These are phyloP conservation scores for Aspergillus olivimuriae DNA, from an alignment of 495 filamentous ascomycete genomes.

Conservation along the genomic window DNA sequence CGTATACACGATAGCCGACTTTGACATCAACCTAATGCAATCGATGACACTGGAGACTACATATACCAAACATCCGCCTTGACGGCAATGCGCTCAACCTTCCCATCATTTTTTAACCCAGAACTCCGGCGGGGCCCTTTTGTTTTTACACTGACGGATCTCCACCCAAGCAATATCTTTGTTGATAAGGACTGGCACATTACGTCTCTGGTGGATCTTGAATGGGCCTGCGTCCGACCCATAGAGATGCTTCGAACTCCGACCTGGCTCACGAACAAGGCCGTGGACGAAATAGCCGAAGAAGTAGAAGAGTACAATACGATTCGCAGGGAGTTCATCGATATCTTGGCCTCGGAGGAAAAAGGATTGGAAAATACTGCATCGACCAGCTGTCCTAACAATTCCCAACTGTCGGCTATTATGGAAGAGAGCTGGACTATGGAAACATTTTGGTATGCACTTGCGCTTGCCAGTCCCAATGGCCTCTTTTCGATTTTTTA, in stretches of 20 bases:
- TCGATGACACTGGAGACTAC: slow-evolving; percentile 21
- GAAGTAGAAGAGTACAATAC: slow-evolving; percentile 10
- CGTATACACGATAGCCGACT: slow-evolving; percentile 24
- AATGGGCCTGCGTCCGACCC: slow-evolving; percentile 32
- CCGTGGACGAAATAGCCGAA: slow-evolving; percentile 21
- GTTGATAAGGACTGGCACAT: slow-evolving; percentile 24
- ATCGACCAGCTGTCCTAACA: no score
- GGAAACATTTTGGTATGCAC: slow-evolving; percentile 8
- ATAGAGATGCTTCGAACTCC: slow-evolving; percentile 28
- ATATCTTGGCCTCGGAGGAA: slow-evolving; percentile 11
- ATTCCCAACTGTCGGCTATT: no score
- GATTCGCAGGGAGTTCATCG: slow-evolving; percentile 14
- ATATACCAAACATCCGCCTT: slow-evolving; percentile 20
- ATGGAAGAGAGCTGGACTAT: slow-evolving; percentile 12
- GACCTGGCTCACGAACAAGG: slow-evolving; percentile 25
- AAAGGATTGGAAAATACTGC: not conserved
- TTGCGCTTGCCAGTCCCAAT: slow-evolving; percentile 6
- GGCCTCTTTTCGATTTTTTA: slow-evolving; percentile 2
- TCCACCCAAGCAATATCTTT: slow-evolving; percentile 29
- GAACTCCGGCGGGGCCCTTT: slow-evolving; percentile 20
- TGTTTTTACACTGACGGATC: slow-evolving; percentile 21
- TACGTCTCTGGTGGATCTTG: slow-evolving; percentile 26
- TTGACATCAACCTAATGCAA: slow-evolving; percentile 28
- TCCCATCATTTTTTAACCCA: slow-evolving; percentile 17
- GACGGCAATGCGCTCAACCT: slow-evolving; percentile 23